Percentiles rank a stretch among this genome's conserved stretches.
Evolutionary conservation across 306 rosid genomes (phyloP).

Genomic region (Quercus rubra): DNA sequence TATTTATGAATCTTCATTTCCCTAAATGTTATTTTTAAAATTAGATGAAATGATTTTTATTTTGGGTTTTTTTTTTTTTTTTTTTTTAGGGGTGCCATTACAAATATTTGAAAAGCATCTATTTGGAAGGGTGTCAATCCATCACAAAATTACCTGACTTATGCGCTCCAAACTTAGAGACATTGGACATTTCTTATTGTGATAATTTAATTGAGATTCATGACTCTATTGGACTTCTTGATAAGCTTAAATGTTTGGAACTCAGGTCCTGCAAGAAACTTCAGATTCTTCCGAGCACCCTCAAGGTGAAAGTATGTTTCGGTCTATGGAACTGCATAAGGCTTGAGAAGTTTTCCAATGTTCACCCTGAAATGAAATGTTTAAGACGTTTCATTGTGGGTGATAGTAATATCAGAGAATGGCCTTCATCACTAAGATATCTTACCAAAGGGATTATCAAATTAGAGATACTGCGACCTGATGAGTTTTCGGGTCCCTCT

Average conservation of each 20-base stretch:
- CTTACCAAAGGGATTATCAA: accelerated
- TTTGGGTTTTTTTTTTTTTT: not conserved
- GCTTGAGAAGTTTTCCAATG: too few species aligned
- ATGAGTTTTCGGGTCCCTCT: too few species aligned
- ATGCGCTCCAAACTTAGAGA: too few species aligned
- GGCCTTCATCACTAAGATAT: not conserved
- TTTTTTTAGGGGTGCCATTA: too few species aligned
- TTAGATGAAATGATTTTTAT: not conserved
- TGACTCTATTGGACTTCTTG: too few species aligned
- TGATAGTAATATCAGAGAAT: too few species aligned
- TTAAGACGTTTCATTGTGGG: accelerated
- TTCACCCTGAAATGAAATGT: too few species aligned
- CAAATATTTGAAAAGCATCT: not conserved
- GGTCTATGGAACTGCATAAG: accelerated
- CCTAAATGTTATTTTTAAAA: too few species aligned
- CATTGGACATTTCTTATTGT: accelerated
- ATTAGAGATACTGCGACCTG: accelerated
- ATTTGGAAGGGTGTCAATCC: not conserved
- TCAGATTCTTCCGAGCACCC: too few species aligned
- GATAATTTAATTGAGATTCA: too few species aligned
- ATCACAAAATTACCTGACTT: not conserved
- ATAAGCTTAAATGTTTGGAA: accelerated
- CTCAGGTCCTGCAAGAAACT: accelerated
- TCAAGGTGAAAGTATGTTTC: accelerated
- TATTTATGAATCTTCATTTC: too few species aligned